Evolutionary conservation across 164 flowering plant genomes (phyloP).

Genomic region (Akebia trifoliata): DNA sequence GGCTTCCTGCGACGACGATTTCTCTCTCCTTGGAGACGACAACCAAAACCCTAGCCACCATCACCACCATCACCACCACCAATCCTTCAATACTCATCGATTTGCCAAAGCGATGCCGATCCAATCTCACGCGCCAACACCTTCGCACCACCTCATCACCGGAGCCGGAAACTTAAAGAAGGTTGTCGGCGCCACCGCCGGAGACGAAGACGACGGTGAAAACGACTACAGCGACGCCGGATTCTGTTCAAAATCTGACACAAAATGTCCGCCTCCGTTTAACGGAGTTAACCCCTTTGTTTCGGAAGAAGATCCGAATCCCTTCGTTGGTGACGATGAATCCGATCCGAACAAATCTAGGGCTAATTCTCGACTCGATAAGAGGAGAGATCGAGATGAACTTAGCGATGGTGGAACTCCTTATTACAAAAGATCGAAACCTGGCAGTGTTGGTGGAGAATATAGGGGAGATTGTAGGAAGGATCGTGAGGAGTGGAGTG

Average conservation of each 20-base stretch:
- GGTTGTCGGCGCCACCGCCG: conserved; percentile 12
- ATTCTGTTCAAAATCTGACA: conserved; percentile 28
- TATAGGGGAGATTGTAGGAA: conserved; percentile 28
- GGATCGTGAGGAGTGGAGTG: conserved; percentile 54
- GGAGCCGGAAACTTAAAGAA: conserved; percentile 16
- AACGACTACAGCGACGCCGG: conserved; percentile 29
- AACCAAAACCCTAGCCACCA: conserved; percentile 6
- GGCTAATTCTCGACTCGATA: conserved; percentile 24
- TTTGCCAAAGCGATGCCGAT: conserved; percentile 8
- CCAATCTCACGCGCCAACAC: conserved; percentile 5
- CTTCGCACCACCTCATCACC: background rate
- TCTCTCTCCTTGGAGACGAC: conserved; percentile 22
- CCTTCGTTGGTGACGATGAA: conserved; percentile 28
- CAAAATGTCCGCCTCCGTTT: conserved; percentile 10
- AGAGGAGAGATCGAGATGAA: conserved; percentile 56
- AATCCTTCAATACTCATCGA: conserved; percentile 10
- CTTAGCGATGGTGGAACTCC: conserved; percentile 42
- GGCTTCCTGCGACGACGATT: conserved; percentile 40
- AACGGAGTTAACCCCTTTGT: conserved; percentile 25
- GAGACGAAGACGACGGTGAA: conserved; percentile 23
- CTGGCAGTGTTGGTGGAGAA: background rate
- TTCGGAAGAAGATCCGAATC: conserved; percentile 28
- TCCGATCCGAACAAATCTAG: conserved; percentile 28
- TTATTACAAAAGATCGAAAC: conserved; percentile 19
- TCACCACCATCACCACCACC: conserved; percentile 12